Conservation (phyloP, 345 rosid genomes). For the Boechera divaricarpa region DNA sequence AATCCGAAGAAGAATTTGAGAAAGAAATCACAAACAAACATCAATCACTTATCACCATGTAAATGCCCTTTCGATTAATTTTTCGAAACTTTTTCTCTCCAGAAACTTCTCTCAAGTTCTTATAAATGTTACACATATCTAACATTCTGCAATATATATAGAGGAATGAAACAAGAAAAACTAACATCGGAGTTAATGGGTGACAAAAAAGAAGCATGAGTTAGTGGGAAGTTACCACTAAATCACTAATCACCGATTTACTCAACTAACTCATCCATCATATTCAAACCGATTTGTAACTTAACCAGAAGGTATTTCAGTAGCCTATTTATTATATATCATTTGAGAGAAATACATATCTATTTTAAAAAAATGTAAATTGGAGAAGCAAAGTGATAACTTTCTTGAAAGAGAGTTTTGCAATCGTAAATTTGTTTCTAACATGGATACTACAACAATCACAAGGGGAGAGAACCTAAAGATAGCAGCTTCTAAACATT, state of each 20-base stretch:
- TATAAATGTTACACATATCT: background rate
- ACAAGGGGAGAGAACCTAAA: constrained; percentile 33
- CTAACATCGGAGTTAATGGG: constrained; percentile 1
- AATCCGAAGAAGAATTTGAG: background rate
- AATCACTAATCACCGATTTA: background rate
- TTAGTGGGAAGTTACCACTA: constrained; percentile 10
- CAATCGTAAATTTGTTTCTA: constrained; percentile 29
- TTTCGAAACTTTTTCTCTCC: background rate
- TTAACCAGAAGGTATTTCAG: background rate
- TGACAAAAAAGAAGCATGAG: background rate
- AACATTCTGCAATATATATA: background rate
- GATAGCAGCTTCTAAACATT: constrained; percentile 37
- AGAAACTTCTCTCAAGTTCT: background rate
- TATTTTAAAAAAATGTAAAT: background rate
- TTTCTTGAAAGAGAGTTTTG: constrained; percentile 37
- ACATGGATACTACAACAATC: constrained; percentile 44
- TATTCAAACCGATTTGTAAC: background rate
- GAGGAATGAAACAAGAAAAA: background rate
- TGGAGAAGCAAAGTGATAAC: constrained; percentile 16
- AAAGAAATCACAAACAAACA: background rate
- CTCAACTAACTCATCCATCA: background rate
- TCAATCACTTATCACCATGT: background rate
- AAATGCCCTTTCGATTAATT: background rate
- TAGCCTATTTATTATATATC: background rate
- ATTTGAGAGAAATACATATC: background rate